phyloP scores from a whole-genome alignment of 2,329 filamentous ascomycete genomes.

The Neocatenulostroma microsporum region DNA sequence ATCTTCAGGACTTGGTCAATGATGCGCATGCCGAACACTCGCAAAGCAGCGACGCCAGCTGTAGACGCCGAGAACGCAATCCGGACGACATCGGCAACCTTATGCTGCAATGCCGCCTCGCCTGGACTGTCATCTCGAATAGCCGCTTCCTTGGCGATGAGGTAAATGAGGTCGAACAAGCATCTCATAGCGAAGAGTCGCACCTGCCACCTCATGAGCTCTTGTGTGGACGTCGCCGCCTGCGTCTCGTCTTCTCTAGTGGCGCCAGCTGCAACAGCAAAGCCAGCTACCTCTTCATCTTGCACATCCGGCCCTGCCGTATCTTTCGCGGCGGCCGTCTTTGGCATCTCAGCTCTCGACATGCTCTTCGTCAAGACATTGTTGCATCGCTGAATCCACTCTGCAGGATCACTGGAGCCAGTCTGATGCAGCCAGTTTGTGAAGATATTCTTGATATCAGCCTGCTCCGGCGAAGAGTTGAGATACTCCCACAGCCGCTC shows the following conservation, averaged over 20 bases:
- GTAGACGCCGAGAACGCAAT: conserved; percentile 98
- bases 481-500: conserved; percentile 87
- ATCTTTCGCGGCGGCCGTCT: conserved; percentile 34
- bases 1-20: conserved; percentile 90
- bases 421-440: conserved; percentile 92
- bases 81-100: conserved; percentile 83
- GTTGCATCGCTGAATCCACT: conserved; percentile 88
- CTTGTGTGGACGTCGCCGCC: conserved; percentile 52
- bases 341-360: conserved; percentile 51
- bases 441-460: conserved; percentile 77
- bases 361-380: conserved; percentile 82
- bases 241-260: conserved; percentile 37
- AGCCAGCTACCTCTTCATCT: conserved; percentile 94
- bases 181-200: conserved; percentile 88
- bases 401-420: conserved; percentile 65
- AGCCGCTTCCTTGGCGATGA: conserved; percentile 70
- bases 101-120: conserved; percentile 69
- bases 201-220: conserved; percentile 91
- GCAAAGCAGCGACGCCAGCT: conserved; percentile 78
- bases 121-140: conserved; percentile 71
- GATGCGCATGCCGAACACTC: conserved; percentile 86
- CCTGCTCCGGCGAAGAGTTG: conserved; percentile 66
- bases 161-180: conserved; percentile 70
- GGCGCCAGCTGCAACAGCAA: conserved; percentile 65
- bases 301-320: conserved; percentile 66